These are phyloP conservation scores for Tylopilus sp. DNA, from an alignment of 768 basidiomycete species.

Conservation along the genomic window DNA sequence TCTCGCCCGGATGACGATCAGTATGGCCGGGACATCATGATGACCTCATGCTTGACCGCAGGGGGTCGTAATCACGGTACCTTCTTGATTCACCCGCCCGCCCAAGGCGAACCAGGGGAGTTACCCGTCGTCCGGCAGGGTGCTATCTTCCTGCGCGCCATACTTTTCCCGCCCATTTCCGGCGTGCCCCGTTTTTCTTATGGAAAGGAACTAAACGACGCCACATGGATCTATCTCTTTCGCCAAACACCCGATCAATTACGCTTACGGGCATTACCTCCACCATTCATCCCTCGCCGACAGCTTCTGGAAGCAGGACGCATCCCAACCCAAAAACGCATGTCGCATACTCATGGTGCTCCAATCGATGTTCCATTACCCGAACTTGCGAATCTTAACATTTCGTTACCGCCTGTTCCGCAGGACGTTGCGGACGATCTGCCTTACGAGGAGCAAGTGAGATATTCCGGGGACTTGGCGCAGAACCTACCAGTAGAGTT, in stretches of 20 bases:
- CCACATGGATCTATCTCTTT: slow-evolving; percentile 1
- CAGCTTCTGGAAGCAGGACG: background rate
- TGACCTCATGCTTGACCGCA: background rate
- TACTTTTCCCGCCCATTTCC: background rate
- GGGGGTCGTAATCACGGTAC: background rate
- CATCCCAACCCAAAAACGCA: slow-evolving; percentile 1
- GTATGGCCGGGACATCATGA: slow-evolving; percentile 2
- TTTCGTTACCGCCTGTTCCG: background rate
- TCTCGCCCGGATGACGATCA: slow-evolving; percentile 5
- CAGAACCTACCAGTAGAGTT: background rate
- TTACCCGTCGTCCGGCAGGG: slow-evolving; percentile 2
- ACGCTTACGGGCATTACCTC: background rate
- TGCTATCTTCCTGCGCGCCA: background rate
- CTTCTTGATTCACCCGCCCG: slow-evolving; percentile 2
- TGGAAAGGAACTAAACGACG: background rate
- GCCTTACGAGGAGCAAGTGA: slow-evolving; percentile 1
- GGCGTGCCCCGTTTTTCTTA: background rate
- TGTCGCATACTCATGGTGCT: background rate
- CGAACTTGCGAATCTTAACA: background rate
- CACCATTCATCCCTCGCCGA: background rate
- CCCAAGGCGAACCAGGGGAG: background rate
- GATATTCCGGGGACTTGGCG: background rate
- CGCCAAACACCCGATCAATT: background rate
- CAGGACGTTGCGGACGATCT: background rate
- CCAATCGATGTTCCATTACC: background rate